Conservation (phyloP, 1,284 basidiomycete species). For the Coniophora puteana region DNA sequence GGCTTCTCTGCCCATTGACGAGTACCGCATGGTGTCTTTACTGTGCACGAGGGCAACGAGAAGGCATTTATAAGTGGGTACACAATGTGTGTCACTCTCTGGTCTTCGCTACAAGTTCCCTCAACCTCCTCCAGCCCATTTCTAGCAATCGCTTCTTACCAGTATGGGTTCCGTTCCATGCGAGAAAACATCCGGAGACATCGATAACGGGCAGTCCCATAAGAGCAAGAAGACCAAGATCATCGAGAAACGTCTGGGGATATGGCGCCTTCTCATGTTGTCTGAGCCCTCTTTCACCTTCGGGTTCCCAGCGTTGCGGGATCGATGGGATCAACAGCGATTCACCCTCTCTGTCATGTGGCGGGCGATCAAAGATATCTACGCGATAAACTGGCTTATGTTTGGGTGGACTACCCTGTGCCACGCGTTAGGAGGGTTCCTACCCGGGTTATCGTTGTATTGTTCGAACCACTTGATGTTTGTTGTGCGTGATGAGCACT, state of each 20-base stretch:
- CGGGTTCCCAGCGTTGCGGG: constrained; percentile 9
- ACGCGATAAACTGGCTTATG: constrained; percentile 17
- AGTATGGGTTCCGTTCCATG: too few relatives aligned
- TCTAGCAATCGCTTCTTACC: too few relatives aligned
- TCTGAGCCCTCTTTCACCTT: constrained; percentile 10
- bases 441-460: constrained; percentile 19
- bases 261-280: constrained; percentile 21
- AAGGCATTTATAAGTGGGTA: too few relatives aligned
- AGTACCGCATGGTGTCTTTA: too few relatives aligned
- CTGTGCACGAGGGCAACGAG: too few relatives aligned
- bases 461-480: constrained; percentile 19
- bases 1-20: too few relatives aligned
- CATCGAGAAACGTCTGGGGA: constrained; percentile 16
- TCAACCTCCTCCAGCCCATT: too few relatives aligned
- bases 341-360: constrained; percentile 9
- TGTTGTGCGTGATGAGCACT: constrained; percentile 15
- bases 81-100: too few relatives aligned
- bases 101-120: too few relatives aligned
- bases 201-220: too few relatives aligned
- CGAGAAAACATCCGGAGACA: too few relatives aligned
- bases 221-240: constrained; percentile 1
- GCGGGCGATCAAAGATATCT: constrained; percentile 18
- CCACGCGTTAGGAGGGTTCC: constrained; percentile 18
- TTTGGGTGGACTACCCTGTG: constrained; percentile 13
- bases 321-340: constrained; percentile 4